Evolutionary conservation across 768 basidiomycete species (phyloP), one percentile per base, ranked within the genome.

Genomic region (Russula sp.): DNA sequence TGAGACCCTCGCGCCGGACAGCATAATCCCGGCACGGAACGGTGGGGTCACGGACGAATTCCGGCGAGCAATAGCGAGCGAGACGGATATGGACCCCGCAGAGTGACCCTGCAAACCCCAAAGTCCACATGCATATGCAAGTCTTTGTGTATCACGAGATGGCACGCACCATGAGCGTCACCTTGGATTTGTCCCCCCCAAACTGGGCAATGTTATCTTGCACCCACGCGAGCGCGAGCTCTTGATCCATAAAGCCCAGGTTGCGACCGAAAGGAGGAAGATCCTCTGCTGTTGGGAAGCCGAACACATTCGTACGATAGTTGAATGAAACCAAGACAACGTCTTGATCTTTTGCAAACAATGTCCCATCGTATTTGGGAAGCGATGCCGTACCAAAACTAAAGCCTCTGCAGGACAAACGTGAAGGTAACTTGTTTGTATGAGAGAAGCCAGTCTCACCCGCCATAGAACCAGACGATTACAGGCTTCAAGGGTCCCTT

Each of bases 201-300:
- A 87, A 88, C 0, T 70, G 69, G n/a, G 66, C 73, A 43, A 87
- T 85, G 64, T 88, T 81, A 25, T 76, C 70, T 65, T 86, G 82
- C 0, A 87, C 78, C 86, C 81, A 83, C 64, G 75, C 64, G 16
- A 82, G 67, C 1, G 80, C 81, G 5, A 68, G 49, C 22, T 68
- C 59, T 13, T 60, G 59, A 29, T 60, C 59, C 13, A 60, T 43
- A 7, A 59, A 22, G 38, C 54, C 54, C 38, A 51, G 43, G 56
- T 62, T 58, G 61, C 47, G 46, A 4, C 25, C 6, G 18, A 34
- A 20, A 11, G 29, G 2, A 13, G 60, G 38, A 52, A 61, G 29
- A 2, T 61, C 60, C 3, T 29, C 10, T 25, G 58, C 32, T 5
- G 20, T 59, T 43, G 61, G 61, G 35, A 63, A 63, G 8, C 61